Evolutionary conservation across 768 basidiomycete genomes (phyloP), one percentile per base, ranked within the genome.

Genomic region (Albatrellus ellisii): DNA sequence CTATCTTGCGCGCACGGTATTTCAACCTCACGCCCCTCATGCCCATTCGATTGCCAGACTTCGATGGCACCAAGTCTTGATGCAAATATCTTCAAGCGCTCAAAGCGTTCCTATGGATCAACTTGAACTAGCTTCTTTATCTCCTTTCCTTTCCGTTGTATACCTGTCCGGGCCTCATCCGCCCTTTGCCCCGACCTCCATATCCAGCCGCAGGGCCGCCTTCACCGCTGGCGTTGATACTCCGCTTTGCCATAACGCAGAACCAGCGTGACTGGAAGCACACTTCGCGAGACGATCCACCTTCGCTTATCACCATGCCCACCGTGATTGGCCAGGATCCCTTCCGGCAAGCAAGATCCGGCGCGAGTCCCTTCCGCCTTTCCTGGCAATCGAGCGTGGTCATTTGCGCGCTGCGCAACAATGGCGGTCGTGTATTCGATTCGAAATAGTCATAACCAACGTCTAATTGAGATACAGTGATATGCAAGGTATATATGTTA

Each of bases 61-160:
- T 62, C 48, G 36, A 61, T 12, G 69, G 69, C 29, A 64, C 65
- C 38, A 59, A 64, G 9, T 47, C 53, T 10, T 79, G 75, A 75
- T 79, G 75, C 54, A 63, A 61, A 27, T 63, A 72, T 43, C 55
- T 75, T 8, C 68, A 74, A 46, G 71, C 65, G 10, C 66, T 77
- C 43, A 74, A 73, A 48, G 60, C 67, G 18, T 63, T 77, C 49
- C 66, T 76, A 27, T 79, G 76, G 75, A 57, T 76, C 33, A 68
- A 72, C 54, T 76, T 73, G 59, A 31, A 70, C 21, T n/a, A n/a
- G n/a, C 55, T 69, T 4, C 59, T 75, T 76, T 45, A 28, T 73
- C 66, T n/a, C 37, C 28, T 4, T 26, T 40, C 10, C 9, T 2
- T 5, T 11, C 34, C 6, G 17, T 20, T 6, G 11, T 22, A 15